Conservation (phyloP, 2,329 filamentous ascomycete species). For the Alternaria triticimaculans region DNA sequence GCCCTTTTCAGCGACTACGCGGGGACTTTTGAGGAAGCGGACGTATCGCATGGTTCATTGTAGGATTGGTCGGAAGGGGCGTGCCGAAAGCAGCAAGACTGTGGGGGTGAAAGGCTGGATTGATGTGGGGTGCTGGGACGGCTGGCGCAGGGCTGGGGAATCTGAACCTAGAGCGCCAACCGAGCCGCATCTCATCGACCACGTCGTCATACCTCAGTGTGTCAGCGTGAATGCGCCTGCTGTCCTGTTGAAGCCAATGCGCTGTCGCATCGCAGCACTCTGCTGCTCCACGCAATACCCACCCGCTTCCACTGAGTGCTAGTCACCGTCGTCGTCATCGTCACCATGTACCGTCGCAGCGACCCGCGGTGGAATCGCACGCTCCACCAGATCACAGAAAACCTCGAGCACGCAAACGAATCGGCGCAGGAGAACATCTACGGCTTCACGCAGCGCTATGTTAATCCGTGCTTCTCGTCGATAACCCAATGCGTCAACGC, state of each 20-base stretch:
- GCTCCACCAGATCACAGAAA: slow-evolving; percentile 90
- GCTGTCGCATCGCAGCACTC: slow-evolving; percentile 27
- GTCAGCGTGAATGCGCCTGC: slow-evolving; percentile 5
- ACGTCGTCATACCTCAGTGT: slow-evolving; percentile 11
- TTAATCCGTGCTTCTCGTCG: slow-evolving; percentile 77
- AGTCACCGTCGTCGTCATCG: slow-evolving; percentile 15
- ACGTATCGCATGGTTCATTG: slow-evolving; percentile 59
- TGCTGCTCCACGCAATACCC: slow-evolving; percentile 19
- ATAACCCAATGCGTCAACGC: slow-evolving; percentile 69
- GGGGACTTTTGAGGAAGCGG: slow-evolving; percentile 71
- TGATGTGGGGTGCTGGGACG: slow-evolving; percentile 19
- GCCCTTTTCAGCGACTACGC: slow-evolving; percentile 49
- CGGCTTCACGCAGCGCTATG: slow-evolving; percentile 84
- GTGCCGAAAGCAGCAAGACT: slow-evolving; percentile 5
- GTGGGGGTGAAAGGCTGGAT: slow-evolving; percentile 15
- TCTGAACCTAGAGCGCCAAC: slow-evolving; percentile 5
- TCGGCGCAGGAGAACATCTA: slow-evolving; percentile 91
- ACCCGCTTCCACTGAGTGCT: slow-evolving; percentile 11
- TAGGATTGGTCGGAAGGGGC: not conserved
- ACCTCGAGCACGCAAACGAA: slow-evolving; percentile 88
- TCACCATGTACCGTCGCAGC: slow-evolving; percentile 67
- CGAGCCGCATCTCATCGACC: slow-evolving; percentile 12
- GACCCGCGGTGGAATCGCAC: slow-evolving; percentile 92
- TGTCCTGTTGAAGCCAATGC: slow-evolving; percentile 30
- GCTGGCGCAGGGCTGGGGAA: slow-evolving; percentile 7